Evolutionary conservation across 1,284 basidiomycete genomes (phyloP).

Genomic region (Agroathelia rolfsii): DNA sequence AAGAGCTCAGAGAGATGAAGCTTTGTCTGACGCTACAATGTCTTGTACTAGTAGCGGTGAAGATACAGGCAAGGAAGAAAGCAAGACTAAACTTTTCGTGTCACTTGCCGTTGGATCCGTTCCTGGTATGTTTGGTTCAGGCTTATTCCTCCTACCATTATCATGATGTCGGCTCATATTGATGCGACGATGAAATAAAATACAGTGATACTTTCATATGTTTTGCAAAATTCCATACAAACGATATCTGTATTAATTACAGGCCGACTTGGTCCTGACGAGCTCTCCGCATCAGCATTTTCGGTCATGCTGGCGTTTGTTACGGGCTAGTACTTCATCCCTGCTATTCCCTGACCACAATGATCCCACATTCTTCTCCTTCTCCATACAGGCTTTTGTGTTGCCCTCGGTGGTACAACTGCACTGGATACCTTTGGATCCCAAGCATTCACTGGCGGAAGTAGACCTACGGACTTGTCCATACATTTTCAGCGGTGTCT

Average conservation of each 20-base stretch:
- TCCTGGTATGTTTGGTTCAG: constrained; percentile 32
- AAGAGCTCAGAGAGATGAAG: constrained; percentile 3
- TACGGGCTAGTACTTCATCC: constrained; percentile 47
- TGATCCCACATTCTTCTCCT: constrained; percentile 37
- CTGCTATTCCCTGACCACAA: constrained; percentile 16
- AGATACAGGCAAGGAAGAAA: constrained; percentile 6
- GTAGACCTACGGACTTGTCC: constrained; percentile 47
- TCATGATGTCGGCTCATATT: constrained; percentile 3
- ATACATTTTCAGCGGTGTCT: constrained; percentile 63
- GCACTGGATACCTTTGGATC: constrained; percentile 71
- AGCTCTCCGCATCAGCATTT: constrained; percentile 62
- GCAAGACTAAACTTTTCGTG: constrained; percentile 26
- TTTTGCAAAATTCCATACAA: constrained; percentile 65
- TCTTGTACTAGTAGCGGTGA: constrained; percentile 14
- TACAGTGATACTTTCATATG: constrained; percentile 53
- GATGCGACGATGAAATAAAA: constrained; percentile 5
- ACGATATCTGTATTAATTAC: constrained; percentile 52
- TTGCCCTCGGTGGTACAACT: constrained; percentile 68
- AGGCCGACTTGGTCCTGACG: constrained; percentile 56
- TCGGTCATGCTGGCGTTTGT: constrained; percentile 70
- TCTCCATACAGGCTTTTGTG: constrained; percentile 51
- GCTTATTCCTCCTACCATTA: neutral
- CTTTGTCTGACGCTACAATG: constrained; percentile 14
- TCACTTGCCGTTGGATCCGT: constrained; percentile 44
- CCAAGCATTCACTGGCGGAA: constrained; percentile 60